Percentiles rank a stretch among this genome's conserved stretches.
phyloP scores from a whole-genome alignment of 805 yeast species.

The Teunomyces pallodes region DNA sequence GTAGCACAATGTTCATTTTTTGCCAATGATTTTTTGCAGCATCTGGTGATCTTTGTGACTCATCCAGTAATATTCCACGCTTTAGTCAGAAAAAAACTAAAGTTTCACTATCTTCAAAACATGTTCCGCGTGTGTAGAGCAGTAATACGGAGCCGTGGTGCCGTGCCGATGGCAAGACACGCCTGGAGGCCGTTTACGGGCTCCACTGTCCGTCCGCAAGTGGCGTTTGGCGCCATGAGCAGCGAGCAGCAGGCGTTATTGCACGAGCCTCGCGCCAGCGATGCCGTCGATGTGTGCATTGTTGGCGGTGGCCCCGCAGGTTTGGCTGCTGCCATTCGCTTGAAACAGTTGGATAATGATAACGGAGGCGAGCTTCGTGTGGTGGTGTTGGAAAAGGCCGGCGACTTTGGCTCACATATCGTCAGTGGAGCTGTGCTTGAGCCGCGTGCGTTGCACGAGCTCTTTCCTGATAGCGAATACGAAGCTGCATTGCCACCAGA shows the following conservation, averaged over 20 bases:
- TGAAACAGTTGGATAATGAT: conserved; percentile 79
- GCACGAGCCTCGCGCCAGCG: conserved; percentile 71
- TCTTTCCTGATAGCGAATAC: conserved; percentile 67
- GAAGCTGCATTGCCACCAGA: conserved; percentile 80
- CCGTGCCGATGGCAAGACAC: neutral
- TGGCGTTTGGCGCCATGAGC: neutral
- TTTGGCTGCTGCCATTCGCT: conserved; percentile 83
- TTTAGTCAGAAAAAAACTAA: neutral
- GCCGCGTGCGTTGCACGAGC: conserved; percentile 82
- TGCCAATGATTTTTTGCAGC: neutral
- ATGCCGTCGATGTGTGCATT: conserved; percentile 88
- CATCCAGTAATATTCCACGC: neutral
- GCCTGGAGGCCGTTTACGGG: neutral
- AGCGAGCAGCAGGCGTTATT: conserved; percentile 3
- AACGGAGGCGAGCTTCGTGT: conserved; percentile 74
- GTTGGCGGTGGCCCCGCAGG: conserved; percentile 99
- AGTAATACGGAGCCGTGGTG: too few relatives aligned
- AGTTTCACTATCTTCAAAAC: neutral
- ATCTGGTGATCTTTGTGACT: neutral
- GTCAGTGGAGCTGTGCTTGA: conserved; percentile 94
- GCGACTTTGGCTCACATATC: conserved; percentile 89
- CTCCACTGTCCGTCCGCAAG: neutral
- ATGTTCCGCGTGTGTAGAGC: neutral
- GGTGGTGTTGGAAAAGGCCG: conserved; percentile 86
- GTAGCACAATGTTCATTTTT: too few relatives aligned